phyloP scores from a whole-genome alignment of 352 stramenopile species.

The Bremia lactucae region DNA sequence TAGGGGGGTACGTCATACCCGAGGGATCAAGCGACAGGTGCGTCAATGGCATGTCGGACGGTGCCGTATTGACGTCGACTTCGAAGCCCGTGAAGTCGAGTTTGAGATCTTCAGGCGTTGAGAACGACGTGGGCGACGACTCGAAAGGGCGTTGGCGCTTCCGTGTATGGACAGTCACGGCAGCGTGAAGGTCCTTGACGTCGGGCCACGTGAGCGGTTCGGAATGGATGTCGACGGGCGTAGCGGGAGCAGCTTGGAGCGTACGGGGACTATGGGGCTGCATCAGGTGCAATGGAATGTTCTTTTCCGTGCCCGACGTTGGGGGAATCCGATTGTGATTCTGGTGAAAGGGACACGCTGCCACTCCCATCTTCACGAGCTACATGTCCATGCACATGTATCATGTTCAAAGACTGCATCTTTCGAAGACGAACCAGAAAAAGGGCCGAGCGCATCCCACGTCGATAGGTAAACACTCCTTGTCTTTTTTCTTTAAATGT shows the following conservation, averaged over 20 bases:
- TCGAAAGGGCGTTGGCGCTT: slow-evolving; percentile 22
- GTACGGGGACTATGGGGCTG: slow-evolving; percentile 9
- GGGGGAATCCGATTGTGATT: slow-evolving; percentile 22
- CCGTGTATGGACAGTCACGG: slow-evolving; percentile 25
- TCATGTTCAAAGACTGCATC: slow-evolving; percentile 23
- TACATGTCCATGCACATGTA: slow-evolving; percentile 17
- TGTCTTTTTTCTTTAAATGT: neutral
- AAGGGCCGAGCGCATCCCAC: slow-evolving; percentile 6
- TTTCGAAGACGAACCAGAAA: slow-evolving; percentile 9
- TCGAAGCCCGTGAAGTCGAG: slow-evolving; percentile 51
- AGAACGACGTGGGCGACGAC: slow-evolving; percentile 12
- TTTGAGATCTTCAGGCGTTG: slow-evolving; percentile 42
- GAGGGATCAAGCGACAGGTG: slow-evolving; percentile 7
- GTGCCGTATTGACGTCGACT: slow-evolving; percentile 14
- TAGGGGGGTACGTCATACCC: slow-evolving; percentile 12
- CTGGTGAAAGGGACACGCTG: slow-evolving; percentile 17
- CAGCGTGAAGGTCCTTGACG: slow-evolving; percentile 20
- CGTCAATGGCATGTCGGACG: slow-evolving; percentile 5
- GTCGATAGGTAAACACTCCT: neutral
- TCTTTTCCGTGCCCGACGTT: slow-evolving; percentile 7
- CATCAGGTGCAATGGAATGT: slow-evolving; percentile 5
- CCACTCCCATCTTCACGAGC: slow-evolving; percentile 8
- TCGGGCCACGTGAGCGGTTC: slow-evolving; percentile 20
- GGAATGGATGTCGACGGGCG: slow-evolving; percentile 4
- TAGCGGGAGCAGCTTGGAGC: slow-evolving; percentile 4